These are phyloP conservation scores for Solanum piurae DNA, from an alignment of 257 asterid genomes.

Conservation along the genomic window DNA sequence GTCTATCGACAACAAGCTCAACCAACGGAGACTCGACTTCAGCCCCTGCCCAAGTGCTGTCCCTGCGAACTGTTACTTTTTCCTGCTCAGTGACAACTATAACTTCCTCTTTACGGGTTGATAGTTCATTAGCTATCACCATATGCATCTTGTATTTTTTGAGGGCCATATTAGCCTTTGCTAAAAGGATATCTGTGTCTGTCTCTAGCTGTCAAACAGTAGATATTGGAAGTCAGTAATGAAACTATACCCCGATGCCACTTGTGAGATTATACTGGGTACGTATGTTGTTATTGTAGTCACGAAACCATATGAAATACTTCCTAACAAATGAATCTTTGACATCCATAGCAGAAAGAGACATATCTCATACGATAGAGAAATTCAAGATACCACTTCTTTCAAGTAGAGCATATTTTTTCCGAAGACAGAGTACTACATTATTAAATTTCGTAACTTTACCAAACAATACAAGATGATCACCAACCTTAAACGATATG, in stretches of 20 bases:
- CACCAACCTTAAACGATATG: slow-evolving; percentile 66
- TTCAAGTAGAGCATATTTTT: not conserved
- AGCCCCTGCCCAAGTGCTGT: slow-evolving; percentile 32
- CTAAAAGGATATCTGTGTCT: slow-evolving; percentile 61
- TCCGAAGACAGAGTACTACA: not conserved
- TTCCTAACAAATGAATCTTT: not conserved
- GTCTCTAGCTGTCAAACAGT: slow-evolving; percentile 60
- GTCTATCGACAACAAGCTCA: slow-evolving; percentile 48
- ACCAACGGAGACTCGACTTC: slow-evolving; percentile 71
- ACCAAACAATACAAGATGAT: not conserved
- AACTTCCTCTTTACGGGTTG: slow-evolving; percentile 84
- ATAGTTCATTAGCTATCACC: slow-evolving; percentile 89
- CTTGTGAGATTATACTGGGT: not conserved
- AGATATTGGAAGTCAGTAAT: not conserved
- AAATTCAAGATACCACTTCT: not conserved
- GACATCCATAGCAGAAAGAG: not conserved
- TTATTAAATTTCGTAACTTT: not conserved
- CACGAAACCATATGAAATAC: not conserved
- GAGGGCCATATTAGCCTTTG: slow-evolving; percentile 65
- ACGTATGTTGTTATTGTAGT: not conserved
- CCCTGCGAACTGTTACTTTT: slow-evolving; percentile 40
- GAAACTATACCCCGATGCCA: not conserved
- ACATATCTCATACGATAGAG: not conserved
- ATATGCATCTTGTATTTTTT: slow-evolving; percentile 60
- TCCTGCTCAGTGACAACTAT: slow-evolving; percentile 44